Evolutionary conservation across 768 basidiomycete genomes (phyloP).

Genomic region (Chalciporus chontae): DNA sequence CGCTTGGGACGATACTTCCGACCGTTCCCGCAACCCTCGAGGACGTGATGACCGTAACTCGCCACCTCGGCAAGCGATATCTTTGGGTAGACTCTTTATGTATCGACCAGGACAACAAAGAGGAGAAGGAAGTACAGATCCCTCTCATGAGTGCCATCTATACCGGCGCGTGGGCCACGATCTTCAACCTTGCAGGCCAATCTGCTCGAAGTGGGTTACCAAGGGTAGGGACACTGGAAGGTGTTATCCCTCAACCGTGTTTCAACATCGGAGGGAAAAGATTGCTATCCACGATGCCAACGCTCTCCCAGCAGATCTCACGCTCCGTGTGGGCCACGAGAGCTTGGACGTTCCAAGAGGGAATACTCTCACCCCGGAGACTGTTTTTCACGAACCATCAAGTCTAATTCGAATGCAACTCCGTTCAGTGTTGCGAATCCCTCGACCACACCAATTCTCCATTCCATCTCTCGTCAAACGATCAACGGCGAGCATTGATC

Average conservation of each 20-base stretch:
- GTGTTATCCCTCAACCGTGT: slow-evolving; percentile 9
- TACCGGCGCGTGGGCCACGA: slow-evolving; percentile 12
- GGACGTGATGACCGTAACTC: no score
- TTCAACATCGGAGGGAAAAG: slow-evolving; percentile 1
- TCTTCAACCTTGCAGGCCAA: slow-evolving; percentile 5
- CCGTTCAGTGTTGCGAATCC: slow-evolving; percentile 11
- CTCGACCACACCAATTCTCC: slow-evolving; percentile 8
- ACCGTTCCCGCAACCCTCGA: no score
- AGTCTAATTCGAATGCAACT: slow-evolving; percentile 18
- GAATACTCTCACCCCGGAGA: slow-evolving; percentile 13
- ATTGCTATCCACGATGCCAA: slow-evolving; percentile 10
- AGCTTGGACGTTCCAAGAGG: slow-evolving; percentile 20
- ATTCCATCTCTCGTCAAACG: slow-evolving; percentile 10
- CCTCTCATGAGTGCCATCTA: slow-evolving; percentile 8
- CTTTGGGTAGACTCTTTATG: no score
- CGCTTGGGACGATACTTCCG: no score
- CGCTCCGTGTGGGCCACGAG: slow-evolving; percentile 11
- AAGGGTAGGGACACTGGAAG: slow-evolving; percentile 7
- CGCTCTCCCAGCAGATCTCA: neutral
- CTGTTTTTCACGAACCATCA: slow-evolving; percentile 20
- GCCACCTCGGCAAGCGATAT: no score
- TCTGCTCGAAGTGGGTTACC: slow-evolving; percentile 12
- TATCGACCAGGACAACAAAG: no score
- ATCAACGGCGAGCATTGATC: neutral
- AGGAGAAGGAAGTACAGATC: no score